Base-by-base conservation (phyloP, 306 rosid species). In the Pyrus bretschneideri region DNA sequence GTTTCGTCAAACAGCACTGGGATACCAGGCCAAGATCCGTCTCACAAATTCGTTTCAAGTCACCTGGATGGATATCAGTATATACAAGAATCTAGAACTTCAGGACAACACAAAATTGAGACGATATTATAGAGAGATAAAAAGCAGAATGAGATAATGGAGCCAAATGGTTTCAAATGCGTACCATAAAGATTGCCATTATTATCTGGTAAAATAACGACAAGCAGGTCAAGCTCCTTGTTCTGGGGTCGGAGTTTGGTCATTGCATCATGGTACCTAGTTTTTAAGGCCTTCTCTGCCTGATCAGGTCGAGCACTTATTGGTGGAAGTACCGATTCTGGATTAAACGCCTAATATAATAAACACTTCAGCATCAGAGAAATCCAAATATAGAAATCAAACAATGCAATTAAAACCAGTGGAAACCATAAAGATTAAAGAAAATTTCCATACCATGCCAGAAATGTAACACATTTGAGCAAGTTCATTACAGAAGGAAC, bases 101-200 rank as follows among this genome's bases (percentile, higher is more conserved):
- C 19, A 14, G 27, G 57, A 0, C 4, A 35, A 63, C 27, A 45
- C 55, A 23, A 10, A 51, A 29, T 19, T 6, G 18, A 29, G 19
- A 27, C 5, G 8, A 12, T 62, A 38, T 60, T 30, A 55, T 17
- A 7, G 29, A 10, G 30, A 4, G 8, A 15, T 3, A 15, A 45
- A 30, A 7, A 33, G 15, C 15, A 1, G 21, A 63, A 70, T 38
- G 19, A 65, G 40, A 25, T 29, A 40, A 51, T 14, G 30, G 21
- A 25, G 14, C 6, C 6, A 66, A 45, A 29, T 30, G 2, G 58
- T 35, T 49, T 66, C 52, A 33, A 30, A 23, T 58, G 22, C 83
- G 60, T 84, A 96, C 99, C 99, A 85, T 96, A 96, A 14, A 96
- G 97, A 57, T 97, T 87, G 31, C 99, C 99, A 74, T 96, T 96